Conservation (phyloP, 768 basidiomycete species). For the Neoboletus brunneissimus region DNA sequence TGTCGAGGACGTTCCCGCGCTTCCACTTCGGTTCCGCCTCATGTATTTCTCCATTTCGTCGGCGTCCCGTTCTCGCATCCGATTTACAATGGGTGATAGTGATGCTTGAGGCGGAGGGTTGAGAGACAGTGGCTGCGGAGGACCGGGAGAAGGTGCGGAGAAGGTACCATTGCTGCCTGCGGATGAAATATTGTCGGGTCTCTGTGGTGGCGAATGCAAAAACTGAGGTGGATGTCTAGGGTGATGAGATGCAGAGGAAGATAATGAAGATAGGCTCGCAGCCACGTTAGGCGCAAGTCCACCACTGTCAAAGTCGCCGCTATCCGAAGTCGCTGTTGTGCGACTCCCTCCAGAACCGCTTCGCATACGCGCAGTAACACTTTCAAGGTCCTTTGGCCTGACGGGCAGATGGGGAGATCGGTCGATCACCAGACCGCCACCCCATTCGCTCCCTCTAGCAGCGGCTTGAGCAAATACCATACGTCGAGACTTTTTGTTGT, state of each 20-base stretch:
- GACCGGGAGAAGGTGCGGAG: conserved; percentile 36
- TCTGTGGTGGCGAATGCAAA: conserved; percentile 45
- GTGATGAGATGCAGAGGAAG: conserved; percentile 63
- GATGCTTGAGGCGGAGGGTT: conserved; percentile 42
- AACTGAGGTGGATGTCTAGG: conserved; percentile 34
- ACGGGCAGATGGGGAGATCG: conserved; percentile 47
- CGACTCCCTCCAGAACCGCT: conserved; percentile 81
- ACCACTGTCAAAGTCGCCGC: conserved; percentile 56
- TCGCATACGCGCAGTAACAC: conserved; percentile 55
- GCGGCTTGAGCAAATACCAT: conserved; percentile 73
- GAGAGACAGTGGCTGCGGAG: conserved; percentile 35
- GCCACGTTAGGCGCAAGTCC: conserved; percentile 39
- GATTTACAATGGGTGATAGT: conserved; percentile 74
- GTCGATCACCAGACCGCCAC: conserved; percentile 38
- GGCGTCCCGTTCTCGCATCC: conserved; percentile 81
- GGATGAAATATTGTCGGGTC: conserved; percentile 28
- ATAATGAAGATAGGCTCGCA: conserved; percentile 52
- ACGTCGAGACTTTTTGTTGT: conserved; percentile 72
- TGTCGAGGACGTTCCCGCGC: conserved; percentile 68
- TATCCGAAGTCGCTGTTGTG: conserved; percentile 73
- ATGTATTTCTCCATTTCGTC: conserved; percentile 87
- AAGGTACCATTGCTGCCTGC: conserved; percentile 39
- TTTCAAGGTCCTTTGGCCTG: conserved; percentile 41
- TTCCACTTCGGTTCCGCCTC: conserved; percentile 78
- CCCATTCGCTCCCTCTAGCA: conserved; percentile 62